These are phyloP conservation scores for Ascocoryne sarcoides DNA, from an alignment of 2,329 filamentous ascomycete genomes.

Conservation along the genomic window DNA sequence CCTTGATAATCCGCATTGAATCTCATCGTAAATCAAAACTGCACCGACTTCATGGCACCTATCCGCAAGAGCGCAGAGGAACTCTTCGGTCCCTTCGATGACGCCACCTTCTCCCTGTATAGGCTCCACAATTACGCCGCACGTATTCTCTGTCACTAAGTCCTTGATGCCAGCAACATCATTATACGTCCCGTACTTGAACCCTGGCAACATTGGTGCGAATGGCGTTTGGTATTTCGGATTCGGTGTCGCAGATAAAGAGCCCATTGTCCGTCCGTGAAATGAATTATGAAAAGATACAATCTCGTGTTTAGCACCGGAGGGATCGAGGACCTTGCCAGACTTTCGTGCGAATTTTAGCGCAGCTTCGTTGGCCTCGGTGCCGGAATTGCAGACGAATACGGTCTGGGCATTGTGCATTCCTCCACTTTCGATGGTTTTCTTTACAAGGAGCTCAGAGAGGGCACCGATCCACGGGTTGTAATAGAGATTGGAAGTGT, in stretches of 20 bases:
- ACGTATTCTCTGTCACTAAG: constrained; percentile 76
- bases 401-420: constrained; percentile 75
- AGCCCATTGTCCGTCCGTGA: constrained; percentile 94
- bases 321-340: constrained; percentile 65
- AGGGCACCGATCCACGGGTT: constrained; percentile 91
- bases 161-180: constrained; percentile 62
- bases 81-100: constrained; percentile 72
- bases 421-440: constrained; percentile 67
- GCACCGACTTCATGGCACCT: constrained; percentile 82
- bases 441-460: constrained; percentile 74
- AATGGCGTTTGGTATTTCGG: constrained; percentile 97
- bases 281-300: constrained; percentile 90
- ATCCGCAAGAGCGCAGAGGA: constrained; percentile 72
- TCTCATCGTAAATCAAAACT: constrained; percentile 90
- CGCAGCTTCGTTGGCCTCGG: constrained; percentile 94
- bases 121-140: constrained; percentile 91
- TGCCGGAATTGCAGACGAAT: constrained; percentile 94
- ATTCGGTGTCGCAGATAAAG: constrained; percentile 91
- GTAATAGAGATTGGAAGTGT: constrained; percentile 94
- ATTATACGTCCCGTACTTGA: constrained; percentile 79
- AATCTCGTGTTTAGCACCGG: constrained; percentile 68
- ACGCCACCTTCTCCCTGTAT: constrained; percentile 97
- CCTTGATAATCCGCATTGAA: constrained; percentile 84
- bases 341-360: constrained; percentile 95
- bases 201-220: constrained; percentile 89